A percentile compares a stretch with the other conserved stretches of the same genome.
These are phyloP conservation scores for Ophiostoma quercus DNA, from an alignment of 2,329 filamentous ascomycete genomes.

Conservation along the genomic window DNA sequence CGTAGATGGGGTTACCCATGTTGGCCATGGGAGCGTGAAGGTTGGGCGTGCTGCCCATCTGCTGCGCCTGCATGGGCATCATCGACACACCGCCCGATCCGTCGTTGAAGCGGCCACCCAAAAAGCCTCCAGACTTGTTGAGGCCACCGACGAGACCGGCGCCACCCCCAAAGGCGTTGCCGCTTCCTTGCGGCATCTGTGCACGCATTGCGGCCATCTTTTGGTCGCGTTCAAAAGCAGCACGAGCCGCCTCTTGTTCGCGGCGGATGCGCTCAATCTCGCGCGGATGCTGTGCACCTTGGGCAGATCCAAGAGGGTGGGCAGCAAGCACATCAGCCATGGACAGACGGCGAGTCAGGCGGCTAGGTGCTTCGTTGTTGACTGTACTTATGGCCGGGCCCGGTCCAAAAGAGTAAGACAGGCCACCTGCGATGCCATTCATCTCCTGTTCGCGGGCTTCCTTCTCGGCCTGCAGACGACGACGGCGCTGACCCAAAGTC, in stretches of 20 bases:
- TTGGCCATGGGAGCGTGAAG: conserved; percentile 3
- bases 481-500: conserved; percentile 71
- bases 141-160: background rate
- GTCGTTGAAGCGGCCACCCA: conserved; percentile 52
- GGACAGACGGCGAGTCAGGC: conserved; percentile 43
- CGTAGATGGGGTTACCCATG: conserved; percentile 16
- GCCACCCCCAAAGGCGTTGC: background rate
- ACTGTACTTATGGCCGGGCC: conserved; percentile 28
- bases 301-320: conserved; percentile 38
- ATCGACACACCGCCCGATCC: conserved; percentile 40
- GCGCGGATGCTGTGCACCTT: conserved; percentile 36
- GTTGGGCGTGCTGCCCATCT: conserved; percentile 17
- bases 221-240: conserved; percentile 41
- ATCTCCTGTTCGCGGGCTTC: conserved; percentile 59
- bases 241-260: conserved; percentile 40
- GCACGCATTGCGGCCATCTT: conserved; percentile 46
- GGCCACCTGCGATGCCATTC: conserved; percentile 17
- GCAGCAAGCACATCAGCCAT: conserved; percentile 55
- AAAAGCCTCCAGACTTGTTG: conserved; percentile 42
- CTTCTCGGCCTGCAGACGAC: conserved; percentile 63
- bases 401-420: conserved; percentile 32
- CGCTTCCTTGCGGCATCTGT: conserved; percentile 43
- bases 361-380: conserved; percentile 29
- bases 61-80: conserved; percentile 23
- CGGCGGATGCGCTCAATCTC: conserved; percentile 40